Evolutionary conservation across 2,329 filamentous ascomycete species (phyloP), one percentile per base, ranked within the genome.

Genomic region (Alternaria incomplexa): DNA sequence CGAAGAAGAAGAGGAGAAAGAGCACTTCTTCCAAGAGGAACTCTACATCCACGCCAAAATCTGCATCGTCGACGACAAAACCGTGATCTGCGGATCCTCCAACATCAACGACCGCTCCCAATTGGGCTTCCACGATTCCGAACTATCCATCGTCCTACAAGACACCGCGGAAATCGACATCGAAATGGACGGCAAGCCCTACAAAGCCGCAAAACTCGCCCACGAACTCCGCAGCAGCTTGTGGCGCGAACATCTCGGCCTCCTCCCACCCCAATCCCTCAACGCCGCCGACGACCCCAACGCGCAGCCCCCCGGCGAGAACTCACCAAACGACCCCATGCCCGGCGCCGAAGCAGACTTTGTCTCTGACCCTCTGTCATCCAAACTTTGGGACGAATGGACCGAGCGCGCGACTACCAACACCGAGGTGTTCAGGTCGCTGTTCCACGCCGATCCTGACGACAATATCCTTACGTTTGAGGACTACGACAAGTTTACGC

Each of bases 21-120:
- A 91, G 57, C 93, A 96, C 76, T 96, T 96, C 84, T 90, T 98
- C 62, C 95, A 97, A 77, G 96, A 99, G 78, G 95, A 99, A 79
- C 87, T 98, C 2, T 99, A 99, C 78, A 90, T 98, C 51, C 96
- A 99, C 79, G 91, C 89, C 26, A 99, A 98, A 82, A 85, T 97
- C 57, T 86, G 96, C 69, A 95, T 97, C 69, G 91, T 91, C 1
- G 94, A 98, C 76, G 95, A 98, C 78, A 89, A 89, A 57, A 86
- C 93, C 51, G 93, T 92, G 2, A 88, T 97, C 56, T 96, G 93
- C 76, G 93, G 93, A 17, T 93, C 90, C 25, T 93, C 92, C 67
- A 98, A 97, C 80, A 85, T 97, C 72, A 98, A 97, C 78, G 95
- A 98, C 77, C 90, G 95, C 58, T 89, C 92, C 54, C 94, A 97